phyloP scores from a whole-genome alignment of 1,284 basidiomycete species.

The Boletellus deceptivus region DNA sequence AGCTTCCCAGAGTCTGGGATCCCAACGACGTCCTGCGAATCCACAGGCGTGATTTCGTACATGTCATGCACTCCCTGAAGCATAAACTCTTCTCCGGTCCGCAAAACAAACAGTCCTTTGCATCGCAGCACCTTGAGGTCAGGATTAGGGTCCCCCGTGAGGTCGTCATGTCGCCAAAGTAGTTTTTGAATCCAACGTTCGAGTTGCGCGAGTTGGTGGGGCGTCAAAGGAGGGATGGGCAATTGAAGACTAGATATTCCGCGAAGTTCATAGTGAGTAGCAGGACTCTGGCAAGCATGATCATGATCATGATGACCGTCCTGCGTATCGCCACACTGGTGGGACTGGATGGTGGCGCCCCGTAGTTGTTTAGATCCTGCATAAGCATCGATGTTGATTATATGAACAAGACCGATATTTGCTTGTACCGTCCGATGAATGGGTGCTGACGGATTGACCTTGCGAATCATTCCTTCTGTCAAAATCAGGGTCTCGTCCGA shows the following conservation, averaged over 20 bases:
- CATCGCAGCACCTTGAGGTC: conserved; percentile 70
- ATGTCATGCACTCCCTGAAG: conserved; percentile 85
- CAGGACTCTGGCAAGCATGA: conserved; percentile 3
- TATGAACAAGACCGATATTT: conserved; percentile 64
- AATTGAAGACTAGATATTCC: conserved; percentile 75
- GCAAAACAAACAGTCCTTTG: conserved; percentile 70
- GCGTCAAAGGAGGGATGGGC: conserved; percentile 55
- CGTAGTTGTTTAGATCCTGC: conserved; percentile 34
- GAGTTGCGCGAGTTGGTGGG: conserved; percentile 45
- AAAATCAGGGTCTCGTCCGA: conserved; percentile 37
- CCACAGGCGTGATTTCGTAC: conserved; percentile 70
- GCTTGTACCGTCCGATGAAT: conserved; percentile 70
- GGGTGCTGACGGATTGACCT: conserved; percentile 75
- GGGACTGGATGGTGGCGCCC: conserved; percentile 23
- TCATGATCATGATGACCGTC: conserved; percentile 22
- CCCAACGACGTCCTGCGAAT: conserved; percentile 40
- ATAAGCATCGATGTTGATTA: conserved; percentile 83
- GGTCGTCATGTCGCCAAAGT: conserved; percentile 67
- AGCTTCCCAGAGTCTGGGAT: conserved; percentile 69
- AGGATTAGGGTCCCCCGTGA: conserved; percentile 6
- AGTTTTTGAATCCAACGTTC: conserved; percentile 78
- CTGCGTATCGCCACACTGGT: conserved; percentile 30
- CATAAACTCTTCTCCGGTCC: conserved; percentile 59
- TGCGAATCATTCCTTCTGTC: conserved; percentile 60
- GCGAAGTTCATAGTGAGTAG: conserved; percentile 60